Percentiles rank a stretch among this genome's conserved stretches.
phyloP scores from a whole-genome alignment of 1,284 basidiomycete species.

The Austroboletus niveus region DNA sequence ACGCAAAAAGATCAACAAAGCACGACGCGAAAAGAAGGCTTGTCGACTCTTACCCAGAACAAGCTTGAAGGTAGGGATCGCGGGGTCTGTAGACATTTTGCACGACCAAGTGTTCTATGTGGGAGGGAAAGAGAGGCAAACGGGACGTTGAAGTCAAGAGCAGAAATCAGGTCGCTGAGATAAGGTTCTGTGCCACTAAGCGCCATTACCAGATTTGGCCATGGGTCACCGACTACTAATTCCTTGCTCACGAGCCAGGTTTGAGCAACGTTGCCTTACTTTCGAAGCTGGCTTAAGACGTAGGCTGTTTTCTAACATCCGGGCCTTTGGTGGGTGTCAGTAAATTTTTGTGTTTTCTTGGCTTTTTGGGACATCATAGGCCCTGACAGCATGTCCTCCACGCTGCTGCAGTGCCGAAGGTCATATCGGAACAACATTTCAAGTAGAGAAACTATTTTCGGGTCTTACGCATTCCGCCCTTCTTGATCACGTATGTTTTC shows the following conservation, averaged over 20 bases:
- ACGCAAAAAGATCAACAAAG: slow-evolving; percentile 28
- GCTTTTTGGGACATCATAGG: too few species aligned
- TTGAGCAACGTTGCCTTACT: too few species aligned
- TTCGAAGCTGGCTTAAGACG: too few species aligned
- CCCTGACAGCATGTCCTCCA: too few species aligned
- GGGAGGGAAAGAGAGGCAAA: slow-evolving; percentile 13
- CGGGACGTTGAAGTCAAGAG: slow-evolving; percentile 24
- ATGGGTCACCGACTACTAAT: slow-evolving; percentile 2
- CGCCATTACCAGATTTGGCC: slow-evolving; percentile 24
- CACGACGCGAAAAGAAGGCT: background rate
- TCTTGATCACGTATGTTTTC: slow-evolving; percentile 50
- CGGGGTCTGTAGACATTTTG: slow-evolving; percentile 42
- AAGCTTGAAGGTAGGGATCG: slow-evolving; percentile 95
- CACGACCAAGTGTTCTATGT: slow-evolving; percentile 26
- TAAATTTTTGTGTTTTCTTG: too few species aligned
- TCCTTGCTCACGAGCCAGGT: too few species aligned
- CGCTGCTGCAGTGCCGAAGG: too few species aligned
- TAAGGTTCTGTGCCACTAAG: slow-evolving; percentile 33
- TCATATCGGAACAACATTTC: too few species aligned
- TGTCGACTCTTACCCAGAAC: slow-evolving; percentile 76
- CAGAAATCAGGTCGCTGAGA: slow-evolving; percentile 37
- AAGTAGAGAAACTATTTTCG: slow-evolving; percentile 6
- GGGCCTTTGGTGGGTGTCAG: too few species aligned
- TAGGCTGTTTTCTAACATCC: too few species aligned
- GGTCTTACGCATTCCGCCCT: slow-evolving; percentile 58